These are phyloP conservation scores for Trapa incisa DNA, from an alignment of 345 rosid species.

Conservation along the genomic window DNA sequence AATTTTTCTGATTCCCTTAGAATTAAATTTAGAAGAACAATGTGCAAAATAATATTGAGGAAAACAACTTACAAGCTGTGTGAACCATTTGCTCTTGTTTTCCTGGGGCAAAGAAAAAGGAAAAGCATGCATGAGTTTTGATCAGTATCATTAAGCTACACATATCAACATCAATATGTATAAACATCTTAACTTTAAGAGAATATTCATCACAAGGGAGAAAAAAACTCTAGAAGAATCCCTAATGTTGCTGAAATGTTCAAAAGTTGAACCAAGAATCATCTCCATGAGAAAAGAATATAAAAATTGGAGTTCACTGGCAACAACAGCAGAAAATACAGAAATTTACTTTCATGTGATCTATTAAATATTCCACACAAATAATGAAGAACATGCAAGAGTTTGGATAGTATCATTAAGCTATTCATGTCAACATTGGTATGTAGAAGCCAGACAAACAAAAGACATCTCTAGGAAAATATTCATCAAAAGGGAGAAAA, in stretches of 20 bases:
- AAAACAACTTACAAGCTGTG: constrained; percentile 48
- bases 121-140: constrained; percentile 1
- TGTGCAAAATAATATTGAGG: neutral
- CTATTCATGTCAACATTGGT: too few relatives aligned
- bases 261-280: neutral
- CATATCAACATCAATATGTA: too few relatives aligned
- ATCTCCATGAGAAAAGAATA: too few relatives aligned
- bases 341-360: too few relatives aligned
- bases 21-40: neutral
- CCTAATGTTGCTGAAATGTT: neutral
- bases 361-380: neutral
- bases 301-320: too few relatives aligned
- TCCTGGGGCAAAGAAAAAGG: constrained; percentile 30
- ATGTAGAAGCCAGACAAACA: too few relatives aligned
- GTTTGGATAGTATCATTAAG: neutral
- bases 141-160: neutral
- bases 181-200: too few relatives aligned
- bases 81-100: constrained; percentile 58
- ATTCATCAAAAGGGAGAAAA: too few relatives aligned
- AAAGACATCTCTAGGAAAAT: too few relatives aligned
- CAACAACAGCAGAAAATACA: too few relatives aligned
- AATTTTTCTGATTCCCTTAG: neutral
- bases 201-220: too few relatives aligned
- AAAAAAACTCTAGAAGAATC: too few relatives aligned
- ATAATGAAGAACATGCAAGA: constrained; percentile 1